Evolutionary conservation across 345 rosid genomes (phyloP).

Genomic region (Syzygium jambos): DNA sequence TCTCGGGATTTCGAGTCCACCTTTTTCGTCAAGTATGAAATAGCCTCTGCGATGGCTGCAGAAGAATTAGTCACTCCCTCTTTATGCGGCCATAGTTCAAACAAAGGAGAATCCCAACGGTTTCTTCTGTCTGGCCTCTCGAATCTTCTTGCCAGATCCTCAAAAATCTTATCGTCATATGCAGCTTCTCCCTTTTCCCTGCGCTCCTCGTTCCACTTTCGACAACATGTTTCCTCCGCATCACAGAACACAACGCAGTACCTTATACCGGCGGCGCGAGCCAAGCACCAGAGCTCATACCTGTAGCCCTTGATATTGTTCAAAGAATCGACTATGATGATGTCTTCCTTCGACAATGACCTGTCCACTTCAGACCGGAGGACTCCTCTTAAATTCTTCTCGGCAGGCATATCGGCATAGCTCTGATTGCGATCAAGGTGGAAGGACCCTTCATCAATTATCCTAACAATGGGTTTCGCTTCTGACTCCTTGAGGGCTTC

Average conservation of each 20-base stretch:
- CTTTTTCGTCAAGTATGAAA: conserved; percentile 68
- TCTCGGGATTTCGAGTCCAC: conserved; percentile 68
- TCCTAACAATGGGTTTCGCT: conserved; percentile 43
- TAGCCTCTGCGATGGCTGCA: conserved; percentile 55
- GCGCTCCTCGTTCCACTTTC: conserved; percentile 77
- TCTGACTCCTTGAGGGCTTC: conserved; percentile 67
- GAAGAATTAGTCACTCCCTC: conserved; percentile 56
- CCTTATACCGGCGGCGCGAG: conserved; percentile 83
- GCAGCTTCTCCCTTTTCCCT: conserved; percentile 49
- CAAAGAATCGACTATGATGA: conserved; percentile 84
- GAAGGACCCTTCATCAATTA: conserved; percentile 66
- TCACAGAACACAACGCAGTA: conserved; percentile 75
- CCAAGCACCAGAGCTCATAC: conserved; percentile 94
- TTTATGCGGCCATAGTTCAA: conserved; percentile 53
- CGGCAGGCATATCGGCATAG: conserved; percentile 81
- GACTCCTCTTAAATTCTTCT: conserved; percentile 90
- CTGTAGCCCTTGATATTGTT: conserved; percentile 93
- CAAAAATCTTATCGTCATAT: conserved; percentile 58
- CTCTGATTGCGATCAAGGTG: conserved; percentile 89
- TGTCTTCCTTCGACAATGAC: conserved; percentile 74
- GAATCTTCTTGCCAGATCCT: conserved; percentile 74
- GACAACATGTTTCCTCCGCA: conserved; percentile 51
- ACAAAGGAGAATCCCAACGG: conserved; percentile 96
- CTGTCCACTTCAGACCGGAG: conserved; percentile 97
- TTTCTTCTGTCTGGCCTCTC: conserved; percentile 90